Conservation (phyloP, 768 basidiomycete genomes). For the Suillus placidus region DNA sequence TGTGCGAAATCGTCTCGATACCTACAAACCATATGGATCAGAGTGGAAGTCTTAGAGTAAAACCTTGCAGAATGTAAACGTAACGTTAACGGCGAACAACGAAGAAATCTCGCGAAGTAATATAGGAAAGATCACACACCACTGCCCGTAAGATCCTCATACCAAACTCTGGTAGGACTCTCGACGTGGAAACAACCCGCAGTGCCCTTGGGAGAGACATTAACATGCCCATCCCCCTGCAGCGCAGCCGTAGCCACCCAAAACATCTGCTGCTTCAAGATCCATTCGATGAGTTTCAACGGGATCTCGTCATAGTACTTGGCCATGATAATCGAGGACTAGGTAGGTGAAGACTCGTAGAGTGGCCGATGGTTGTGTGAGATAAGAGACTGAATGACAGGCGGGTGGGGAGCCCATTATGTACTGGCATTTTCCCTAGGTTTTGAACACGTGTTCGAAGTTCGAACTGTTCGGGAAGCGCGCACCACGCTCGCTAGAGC, state of each 20-base stretch:
- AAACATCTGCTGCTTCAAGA: slow-evolving; percentile 64
- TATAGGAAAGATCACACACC: slow-evolving; percentile 43
- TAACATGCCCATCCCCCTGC: slow-evolving; percentile 57
- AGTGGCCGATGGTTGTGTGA: no score
- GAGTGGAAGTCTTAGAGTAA: not conserved
- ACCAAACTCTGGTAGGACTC: slow-evolving; percentile 61
- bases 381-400: not conserved
- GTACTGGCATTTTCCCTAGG: not conserved
- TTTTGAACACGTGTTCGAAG: not conserved
- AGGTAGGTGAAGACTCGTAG: not conserved
- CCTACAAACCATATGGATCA: slow-evolving; percentile 35
- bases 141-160: slow-evolving; percentile 73
- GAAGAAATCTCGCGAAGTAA: not conserved
- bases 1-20: slow-evolving; percentile 59
- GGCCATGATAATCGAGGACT: slow-evolving; percentile 44
- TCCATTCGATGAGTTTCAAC: slow-evolving; percentile 54
- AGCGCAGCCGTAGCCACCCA: slow-evolving; percentile 74
- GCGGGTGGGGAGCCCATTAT: not conserved
- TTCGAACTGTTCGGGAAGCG: not conserved
- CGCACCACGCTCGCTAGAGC: not conserved
- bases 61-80: not conserved
- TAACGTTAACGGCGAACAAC: not conserved
- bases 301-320: slow-evolving; percentile 61
- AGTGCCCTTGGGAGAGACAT: slow-evolving; percentile 68
- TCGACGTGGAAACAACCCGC: slow-evolving; percentile 63